These are phyloP conservation scores for Arabidopsis arenosa DNA, from an alignment of 345 rosid genomes.

Conservation along the genomic window DNA sequence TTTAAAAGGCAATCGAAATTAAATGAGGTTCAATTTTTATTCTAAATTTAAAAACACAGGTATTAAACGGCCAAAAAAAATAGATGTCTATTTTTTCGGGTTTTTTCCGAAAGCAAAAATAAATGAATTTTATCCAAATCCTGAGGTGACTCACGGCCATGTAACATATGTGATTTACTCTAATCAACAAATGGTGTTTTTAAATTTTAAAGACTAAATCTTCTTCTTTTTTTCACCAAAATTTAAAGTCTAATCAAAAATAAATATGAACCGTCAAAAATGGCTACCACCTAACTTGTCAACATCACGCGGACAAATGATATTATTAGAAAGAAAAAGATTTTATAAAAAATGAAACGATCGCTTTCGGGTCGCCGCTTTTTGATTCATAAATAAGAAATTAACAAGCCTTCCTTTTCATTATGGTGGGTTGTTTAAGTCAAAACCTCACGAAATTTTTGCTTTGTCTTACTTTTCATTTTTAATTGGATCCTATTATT, in stretches of 20 bases:
- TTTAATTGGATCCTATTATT: constrained; percentile 2
- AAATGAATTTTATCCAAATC: constrained; percentile 15
- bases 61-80: no score
- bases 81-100: no score
- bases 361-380: constrained; percentile 43
- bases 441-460: constrained; percentile 1
- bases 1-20: no score
- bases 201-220: background rate
- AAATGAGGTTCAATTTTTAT: no score
- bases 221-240: no score
- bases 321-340: background rate
- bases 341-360: background rate
- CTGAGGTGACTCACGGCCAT: constrained; percentile 38
- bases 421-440: constrained; percentile 21
- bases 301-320: constrained; percentile 12
- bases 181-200: background rate
- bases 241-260: background rate
- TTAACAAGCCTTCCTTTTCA: background rate
- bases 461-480: constrained; percentile 22
- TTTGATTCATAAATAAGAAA: constrained; percentile 17
- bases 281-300: constrained; percentile 18
- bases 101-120: background rate
- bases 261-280: constrained; percentile 31
- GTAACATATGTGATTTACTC: constrained; percentile 18
- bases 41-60: no score